Percentiles rank a stretch among this genome's conserved stretches.
phyloP scores from a whole-genome alignment of 2,329 filamentous ascomycete species.

The Aspergillus nomiae region DNA sequence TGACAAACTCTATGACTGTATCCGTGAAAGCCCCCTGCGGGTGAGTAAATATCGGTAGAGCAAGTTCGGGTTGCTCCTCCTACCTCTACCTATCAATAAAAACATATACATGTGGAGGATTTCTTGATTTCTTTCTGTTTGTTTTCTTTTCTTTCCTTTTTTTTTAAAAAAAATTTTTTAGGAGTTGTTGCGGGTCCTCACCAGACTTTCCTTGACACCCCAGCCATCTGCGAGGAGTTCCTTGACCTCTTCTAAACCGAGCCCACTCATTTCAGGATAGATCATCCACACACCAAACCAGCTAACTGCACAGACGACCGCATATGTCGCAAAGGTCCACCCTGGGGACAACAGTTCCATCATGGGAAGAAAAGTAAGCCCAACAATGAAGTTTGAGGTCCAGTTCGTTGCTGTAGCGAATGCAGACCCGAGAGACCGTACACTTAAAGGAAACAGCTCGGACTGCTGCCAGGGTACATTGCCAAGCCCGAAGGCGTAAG shows the following conservation, averaged over 20 bases:
- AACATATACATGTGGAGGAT: neutral
- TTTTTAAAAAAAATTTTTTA: neutral
- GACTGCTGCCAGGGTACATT: constrained; percentile 97
- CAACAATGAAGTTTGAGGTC: constrained; percentile 82
- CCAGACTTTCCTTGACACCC: constrained; percentile 61
- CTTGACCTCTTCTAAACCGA: constrained; percentile 79
- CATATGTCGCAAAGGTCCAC: constrained; percentile 83
- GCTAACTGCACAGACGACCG: constrained; percentile 65
- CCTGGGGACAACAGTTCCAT: constrained; percentile 74
- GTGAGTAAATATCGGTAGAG: neutral
- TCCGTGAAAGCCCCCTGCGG: neutral
- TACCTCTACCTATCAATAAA: neutral
- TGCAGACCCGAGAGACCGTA: constrained; percentile 64
- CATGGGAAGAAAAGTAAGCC: constrained; percentile 83
- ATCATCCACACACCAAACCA: constrained; percentile 71
- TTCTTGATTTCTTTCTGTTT: neutral
- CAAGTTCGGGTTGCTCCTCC: neutral
- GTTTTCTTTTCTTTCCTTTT: neutral
- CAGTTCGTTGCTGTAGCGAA: constrained; percentile 77
- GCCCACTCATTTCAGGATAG: constrained; percentile 83
- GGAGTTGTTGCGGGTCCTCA: constrained; percentile 17
- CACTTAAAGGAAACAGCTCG: constrained; percentile 75
- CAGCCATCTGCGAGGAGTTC: constrained; percentile 70
- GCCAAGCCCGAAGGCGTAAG: constrained; percentile 84
- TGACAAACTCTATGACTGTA: neutral